These are phyloP conservation scores for Hamamelis virginiana DNA, from an alignment of 164 flowering plant species.

Conservation along the genomic window DNA sequence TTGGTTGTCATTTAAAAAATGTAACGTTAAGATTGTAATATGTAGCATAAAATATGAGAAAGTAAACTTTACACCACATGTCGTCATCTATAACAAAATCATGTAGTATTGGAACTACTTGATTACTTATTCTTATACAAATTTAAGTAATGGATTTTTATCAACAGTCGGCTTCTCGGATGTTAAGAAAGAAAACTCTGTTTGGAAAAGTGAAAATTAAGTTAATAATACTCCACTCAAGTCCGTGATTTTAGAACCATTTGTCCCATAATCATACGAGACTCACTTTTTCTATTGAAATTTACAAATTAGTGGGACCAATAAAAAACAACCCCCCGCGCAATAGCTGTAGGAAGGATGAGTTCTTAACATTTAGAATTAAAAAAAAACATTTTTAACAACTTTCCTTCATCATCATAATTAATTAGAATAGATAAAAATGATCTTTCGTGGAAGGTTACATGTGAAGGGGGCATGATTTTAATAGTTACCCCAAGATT, in stretches of 20 bases:
- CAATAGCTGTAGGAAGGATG: too few relatives aligned
- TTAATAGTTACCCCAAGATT: neutral
- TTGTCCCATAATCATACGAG: conserved; percentile 24
- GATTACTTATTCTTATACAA: neutral
- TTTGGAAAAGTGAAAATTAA: conserved; percentile 7
- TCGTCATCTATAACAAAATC: too few relatives aligned
- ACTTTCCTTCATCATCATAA: too few relatives aligned
- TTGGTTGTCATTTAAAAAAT: too few relatives aligned
- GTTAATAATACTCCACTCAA: neutral
- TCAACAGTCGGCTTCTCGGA: neutral
- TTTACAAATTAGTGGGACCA: neutral
- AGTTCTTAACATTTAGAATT: too few relatives aligned
- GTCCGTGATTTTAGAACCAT: conserved; percentile 20
- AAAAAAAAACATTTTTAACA: neutral
- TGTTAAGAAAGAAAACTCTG: neutral
- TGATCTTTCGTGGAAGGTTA: neutral
- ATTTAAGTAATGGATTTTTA: neutral
- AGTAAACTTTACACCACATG: too few relatives aligned
- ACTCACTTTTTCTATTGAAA: conserved; percentile 1
- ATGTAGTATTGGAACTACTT: neutral
- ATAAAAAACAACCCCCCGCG: too few relatives aligned
- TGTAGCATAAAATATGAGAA: conserved; percentile 11
- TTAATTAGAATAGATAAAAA: too few relatives aligned
- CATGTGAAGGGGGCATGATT: neutral
- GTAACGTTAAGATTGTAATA: neutral